Base-by-base conservation (phyloP, 2,329 filamentous ascomycete genomes). In the Xylaria arbuscula region DNA sequence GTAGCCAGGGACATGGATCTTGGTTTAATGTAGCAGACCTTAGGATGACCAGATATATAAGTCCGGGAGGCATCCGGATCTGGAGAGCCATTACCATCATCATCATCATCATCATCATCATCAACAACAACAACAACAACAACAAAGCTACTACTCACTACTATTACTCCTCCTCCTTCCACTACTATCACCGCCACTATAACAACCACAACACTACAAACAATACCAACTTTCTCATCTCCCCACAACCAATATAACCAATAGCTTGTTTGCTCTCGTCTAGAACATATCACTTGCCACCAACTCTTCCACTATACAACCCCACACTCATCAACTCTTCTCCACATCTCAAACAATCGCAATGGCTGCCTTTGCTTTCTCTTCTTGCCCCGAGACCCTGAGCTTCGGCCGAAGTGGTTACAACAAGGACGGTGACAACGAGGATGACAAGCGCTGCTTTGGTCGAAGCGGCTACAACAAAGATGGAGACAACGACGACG, bases 341-440 rank as follows among this genome's bases (percentile, higher is more conserved):
- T 56, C 60, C 24, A 54, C 40, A 67, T 24, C 57, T 69, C 34
- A 50, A 66, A 74, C 51, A 62, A 70, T 73, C 74, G 75, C 74
- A 81, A 82, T 82, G 81, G 80, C 80, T 64, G 77, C 72, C 68
- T 76, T 77, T 72, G 65, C 78, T 72, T 74, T 78, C 72, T 70
- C 73, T 61, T 73, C 77, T 73, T 72, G 69, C 72, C 73, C 77
- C 68, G 71, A 76, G 70, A 69, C 58, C 53, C 51, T 77, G 68
- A 78, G 80, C 77, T 78, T 81, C 67, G 83, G 83, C 76, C 83
- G 83, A 69, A 81, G 80, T 61, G 83, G 83, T 70, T 84, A 84
- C 80, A 85, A 85, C 81, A 83, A 81, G 77, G 75, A 79, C 62
- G 76, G 73, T 40, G 80, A 80, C 67, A 78, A 70, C 63, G 80